Conservation (phyloP, 306 rosid genomes). For the Hippophae tibetana region DNA sequence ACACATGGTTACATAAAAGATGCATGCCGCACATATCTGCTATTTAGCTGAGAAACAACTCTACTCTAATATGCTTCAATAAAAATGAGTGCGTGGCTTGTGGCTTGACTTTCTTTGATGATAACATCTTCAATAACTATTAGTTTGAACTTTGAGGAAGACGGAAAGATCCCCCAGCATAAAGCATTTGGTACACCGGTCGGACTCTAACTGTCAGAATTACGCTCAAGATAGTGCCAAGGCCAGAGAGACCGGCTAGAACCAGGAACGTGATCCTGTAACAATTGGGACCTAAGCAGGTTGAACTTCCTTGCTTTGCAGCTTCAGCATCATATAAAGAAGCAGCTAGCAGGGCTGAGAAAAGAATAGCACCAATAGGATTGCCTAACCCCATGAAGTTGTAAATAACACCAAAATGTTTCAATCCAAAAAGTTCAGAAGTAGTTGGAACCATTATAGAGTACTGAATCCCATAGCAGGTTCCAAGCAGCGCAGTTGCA, state of each 20-base stretch:
- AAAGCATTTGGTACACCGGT: slow-evolving; percentile 69
- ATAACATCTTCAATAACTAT: slow-evolving; percentile 9
- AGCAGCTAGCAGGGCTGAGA: slow-evolving; percentile 60
- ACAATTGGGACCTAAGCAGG: slow-evolving; percentile 62
- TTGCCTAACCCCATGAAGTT: slow-evolving; percentile 53
- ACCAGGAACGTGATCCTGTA: slow-evolving; percentile 66
- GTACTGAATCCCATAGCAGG: slow-evolving; percentile 56
- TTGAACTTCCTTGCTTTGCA: slow-evolving; percentile 55
- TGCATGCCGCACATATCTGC: slow-evolving; percentile 4
- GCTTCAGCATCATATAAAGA: slow-evolving; percentile 68
- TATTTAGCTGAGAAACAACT: slow-evolving; percentile 10
- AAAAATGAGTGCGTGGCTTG: not conserved
- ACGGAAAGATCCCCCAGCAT: slow-evolving; percentile 54
- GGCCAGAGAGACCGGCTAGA: slow-evolving; percentile 52
- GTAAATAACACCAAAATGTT: slow-evolving; percentile 52
- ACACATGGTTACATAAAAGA: not conserved
- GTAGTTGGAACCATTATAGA: slow-evolving; percentile 43
- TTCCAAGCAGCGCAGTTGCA: slow-evolving; percentile 65
- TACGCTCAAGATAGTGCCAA: slow-evolving; percentile 54
- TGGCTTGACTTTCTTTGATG: not conserved
- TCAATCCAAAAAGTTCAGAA: slow-evolving; percentile 65
- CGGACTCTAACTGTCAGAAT: slow-evolving; percentile 58
- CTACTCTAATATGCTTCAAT: not conserved
- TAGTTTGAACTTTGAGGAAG: slow-evolving; percentile 26
- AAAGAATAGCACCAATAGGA: slow-evolving; percentile 65